Evolutionary conservation across 352 stramenopile genomes (phyloP), one percentile per base, ranked within the genome.

Genomic region (Thraustochytrium sp.): DNA sequence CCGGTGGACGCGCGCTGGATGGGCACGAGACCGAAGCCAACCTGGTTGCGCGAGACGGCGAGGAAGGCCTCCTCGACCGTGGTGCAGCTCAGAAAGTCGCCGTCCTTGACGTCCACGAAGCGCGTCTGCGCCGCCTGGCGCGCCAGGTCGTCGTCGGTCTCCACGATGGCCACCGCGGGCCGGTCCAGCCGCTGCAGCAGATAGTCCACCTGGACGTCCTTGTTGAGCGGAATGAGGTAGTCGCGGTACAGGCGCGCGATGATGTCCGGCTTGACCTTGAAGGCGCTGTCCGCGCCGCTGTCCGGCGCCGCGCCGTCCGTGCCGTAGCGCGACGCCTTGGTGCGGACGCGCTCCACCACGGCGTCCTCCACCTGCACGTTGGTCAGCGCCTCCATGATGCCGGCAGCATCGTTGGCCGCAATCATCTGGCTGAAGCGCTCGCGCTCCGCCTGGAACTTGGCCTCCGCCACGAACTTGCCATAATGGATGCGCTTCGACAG

Each of bases 211-310:
- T 99, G 95, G 64, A 99, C 94, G 87, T 99, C 95, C 87, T 99
- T 99, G 11, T 96, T 99, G 63, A 99, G 89, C 16, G 97, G 97
- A 87, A 99, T 99, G 63, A 99, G 96, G 80, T 98, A 97, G 88
- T 98, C 92, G 54, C 93, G 89, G 87, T 99, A 99, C 55, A 99
- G 92, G 80, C 92, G 90, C 73, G 96, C 97, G 85, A 99, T 98
- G 23, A 97, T 90, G 84, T 95, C 89, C 26, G 97, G 96, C 84
- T 98, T 91, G 18, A 99, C 92, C 85, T 99, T 99, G 62, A 92
- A 87, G 36, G 84, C 86, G 34, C 86, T 86, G 16, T 90, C 68
- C 31, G 51, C 75, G 0, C 82, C 82, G 48, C 90, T 85, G 2
- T 93, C 84, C 9, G 89, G 11, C 18, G 29, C 16, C 9, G n/a